Conservation (phyloP, 2,329 filamentous ascomycete species). For the Epichloe sibirici region DNA sequence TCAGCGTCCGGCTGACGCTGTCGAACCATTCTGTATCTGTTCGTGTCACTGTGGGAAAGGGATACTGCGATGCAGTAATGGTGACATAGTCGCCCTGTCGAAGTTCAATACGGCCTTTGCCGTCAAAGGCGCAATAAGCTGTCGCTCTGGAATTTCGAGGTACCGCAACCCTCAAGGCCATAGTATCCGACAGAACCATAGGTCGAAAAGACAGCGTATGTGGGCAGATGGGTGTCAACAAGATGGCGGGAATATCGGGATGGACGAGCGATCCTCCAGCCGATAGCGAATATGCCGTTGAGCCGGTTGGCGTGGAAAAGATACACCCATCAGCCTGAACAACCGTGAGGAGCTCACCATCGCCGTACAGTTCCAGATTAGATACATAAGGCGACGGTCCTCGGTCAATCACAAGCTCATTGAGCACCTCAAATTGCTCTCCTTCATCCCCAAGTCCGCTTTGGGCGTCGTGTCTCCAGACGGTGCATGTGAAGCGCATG, state of each 20-base stretch:
- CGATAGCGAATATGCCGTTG: conserved; percentile 90
- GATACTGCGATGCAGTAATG: conserved; percentile 89
- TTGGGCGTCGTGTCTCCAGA: conserved; percentile 59
- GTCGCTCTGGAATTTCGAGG: conserved; percentile 78
- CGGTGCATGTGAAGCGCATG: conserved; percentile 98
- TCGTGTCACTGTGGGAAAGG: conserved; percentile 90
- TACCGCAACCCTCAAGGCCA: conserved; percentile 80
- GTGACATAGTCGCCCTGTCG: conserved; percentile 91
- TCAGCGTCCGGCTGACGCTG: conserved; percentile 78
- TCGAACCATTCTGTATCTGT: conserved; percentile 93
- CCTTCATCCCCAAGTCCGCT: conserved; percentile 66
- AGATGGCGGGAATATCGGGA: conserved; percentile 90
- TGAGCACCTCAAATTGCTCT: conserved; percentile 95
- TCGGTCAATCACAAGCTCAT: conserved; percentile 95
- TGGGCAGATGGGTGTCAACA: conserved; percentile 93
- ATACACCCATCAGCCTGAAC: conserved; percentile 97
- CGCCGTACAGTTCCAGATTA: conserved; percentile 89
- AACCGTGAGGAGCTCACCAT: conserved; percentile 87
- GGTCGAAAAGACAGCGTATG: conserved; percentile 94
- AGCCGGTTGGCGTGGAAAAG: conserved; percentile 89
- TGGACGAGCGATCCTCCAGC: conserved; percentile 93
- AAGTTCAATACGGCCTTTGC: conserved; percentile 89
- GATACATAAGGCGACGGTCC: conserved; percentile 95
- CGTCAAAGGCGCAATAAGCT: conserved; percentile 94
- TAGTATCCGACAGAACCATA: conserved; percentile 93